Evolutionary conservation across 73 alveolate species (phyloP).

Genomic region (Blepharisma japonicum): DNA sequence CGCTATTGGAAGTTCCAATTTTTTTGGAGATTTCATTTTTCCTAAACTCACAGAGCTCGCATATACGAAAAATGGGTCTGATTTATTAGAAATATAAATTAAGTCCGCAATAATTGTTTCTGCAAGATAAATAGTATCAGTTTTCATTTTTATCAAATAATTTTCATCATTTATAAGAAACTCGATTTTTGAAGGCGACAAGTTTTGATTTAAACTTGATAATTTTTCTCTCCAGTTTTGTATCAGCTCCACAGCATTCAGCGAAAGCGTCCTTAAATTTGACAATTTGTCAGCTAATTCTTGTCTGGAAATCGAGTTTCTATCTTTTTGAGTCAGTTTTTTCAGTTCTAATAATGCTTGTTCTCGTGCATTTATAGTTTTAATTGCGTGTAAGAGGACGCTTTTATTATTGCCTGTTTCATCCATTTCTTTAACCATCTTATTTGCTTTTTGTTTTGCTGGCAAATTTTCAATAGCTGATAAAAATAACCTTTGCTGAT

Average conservation of each 20-base stretch:
- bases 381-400: background rate
- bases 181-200: background rate
- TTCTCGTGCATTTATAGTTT: background rate
- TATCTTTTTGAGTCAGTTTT: background rate
- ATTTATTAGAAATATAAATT: background rate
- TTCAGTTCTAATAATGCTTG: background rate
- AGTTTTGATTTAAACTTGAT: background rate
- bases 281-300: background rate
- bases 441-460: background rate
- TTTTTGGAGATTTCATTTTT: background rate
- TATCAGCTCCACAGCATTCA: constrained; percentile 5
- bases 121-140: background rate
- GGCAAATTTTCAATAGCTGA: background rate
- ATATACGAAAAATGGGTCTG: constrained; percentile 20
- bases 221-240: background rate
- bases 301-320: background rate
- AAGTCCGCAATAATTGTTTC: background rate
- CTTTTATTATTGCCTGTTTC: background rate
- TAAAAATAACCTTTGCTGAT: background rate
- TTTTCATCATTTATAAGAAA: constrained; percentile 7
- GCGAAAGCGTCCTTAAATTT: background rate
- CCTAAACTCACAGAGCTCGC: background rate
- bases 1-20: background rate
- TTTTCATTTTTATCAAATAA: constrained; percentile 22
- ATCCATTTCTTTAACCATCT: background rate